These are phyloP conservation scores for Didymella exigua DNA, from an alignment of 2,329 filamentous ascomycete species.

Conservation along the genomic window DNA sequence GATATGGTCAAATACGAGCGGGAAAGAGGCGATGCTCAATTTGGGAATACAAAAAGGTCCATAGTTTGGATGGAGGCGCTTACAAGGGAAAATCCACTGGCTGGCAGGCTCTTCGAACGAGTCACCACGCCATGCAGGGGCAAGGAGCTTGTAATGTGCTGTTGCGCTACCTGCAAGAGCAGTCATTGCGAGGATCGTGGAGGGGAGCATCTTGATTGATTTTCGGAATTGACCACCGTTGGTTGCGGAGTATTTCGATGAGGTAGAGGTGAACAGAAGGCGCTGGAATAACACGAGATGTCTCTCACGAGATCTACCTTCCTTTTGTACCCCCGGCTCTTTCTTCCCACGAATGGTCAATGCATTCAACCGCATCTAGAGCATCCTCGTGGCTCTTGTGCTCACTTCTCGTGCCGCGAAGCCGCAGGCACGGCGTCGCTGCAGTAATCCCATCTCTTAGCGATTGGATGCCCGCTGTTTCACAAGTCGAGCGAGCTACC, in stretches of 20 bases:
- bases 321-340: constrained; percentile 4
- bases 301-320: not conserved
- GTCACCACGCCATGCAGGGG: constrained; percentile 51
- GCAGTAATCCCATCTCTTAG: not conserved
- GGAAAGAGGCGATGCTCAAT: not conserved
- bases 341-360: not conserved
- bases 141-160: constrained; percentile 53
- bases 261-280: not conserved
- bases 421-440: not conserved
- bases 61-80: not conserved
- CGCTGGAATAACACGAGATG: not conserved
- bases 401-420: constrained; percentile 9
- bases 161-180: constrained; percentile 41
- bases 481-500: not conserved
- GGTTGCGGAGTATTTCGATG: not conserved
- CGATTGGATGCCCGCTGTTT: constrained; percentile 7
- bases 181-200: constrained; percentile 24
- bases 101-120: constrained; percentile 46
- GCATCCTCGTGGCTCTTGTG: not conserved
- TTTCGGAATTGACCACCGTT: not conserved
- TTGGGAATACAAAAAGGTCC: not conserved
- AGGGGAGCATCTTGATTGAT: constrained; percentile 28
- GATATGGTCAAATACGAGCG: too few species aligned
- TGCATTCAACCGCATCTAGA: constrained; percentile 9
- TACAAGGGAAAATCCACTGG: constrained; percentile 52